Conservation (phyloP, 345 rosid genomes). For the Gossypium rotundifolium region DNA sequence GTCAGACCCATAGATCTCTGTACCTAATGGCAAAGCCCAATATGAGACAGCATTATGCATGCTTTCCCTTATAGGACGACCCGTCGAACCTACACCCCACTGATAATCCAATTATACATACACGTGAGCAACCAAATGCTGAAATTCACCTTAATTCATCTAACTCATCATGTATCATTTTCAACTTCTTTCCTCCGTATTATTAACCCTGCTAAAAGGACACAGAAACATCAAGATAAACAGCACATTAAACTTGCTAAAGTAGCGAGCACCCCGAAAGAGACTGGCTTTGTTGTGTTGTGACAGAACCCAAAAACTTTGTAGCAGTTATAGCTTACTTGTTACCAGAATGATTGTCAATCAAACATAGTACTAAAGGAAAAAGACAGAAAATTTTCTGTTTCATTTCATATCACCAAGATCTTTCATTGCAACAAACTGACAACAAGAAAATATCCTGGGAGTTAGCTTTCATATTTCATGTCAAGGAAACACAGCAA, state of each 20-base stretch:
- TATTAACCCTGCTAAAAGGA: too few species aligned
- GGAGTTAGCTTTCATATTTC: conserved; percentile 2
- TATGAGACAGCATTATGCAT: neutral
- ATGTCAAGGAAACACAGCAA: neutral
- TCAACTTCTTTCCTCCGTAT: too few species aligned
- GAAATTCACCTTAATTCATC: too few species aligned
- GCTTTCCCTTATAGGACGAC: neutral
- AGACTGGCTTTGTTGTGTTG: neutral
- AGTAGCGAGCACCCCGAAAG: neutral
- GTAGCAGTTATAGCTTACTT: neutral
- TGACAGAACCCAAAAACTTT: neutral
- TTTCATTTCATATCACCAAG: neutral
- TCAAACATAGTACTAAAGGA: conserved; percentile 7
- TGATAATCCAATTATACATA: too few species aligned
- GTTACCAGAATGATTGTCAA: neutral
- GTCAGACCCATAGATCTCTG: neutral
- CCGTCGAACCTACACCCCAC: neutral
- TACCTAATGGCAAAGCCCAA: neutral
- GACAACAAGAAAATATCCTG: neutral
- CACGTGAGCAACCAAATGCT: too few species aligned
- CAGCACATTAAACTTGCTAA: neutral
- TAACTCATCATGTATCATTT: too few species aligned
- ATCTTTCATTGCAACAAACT: neutral
- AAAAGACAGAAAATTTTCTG: neutral
- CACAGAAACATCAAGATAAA: too few species aligned